Conservation (phyloP, 1,139 yeast genomes). For the Sugiyamaella pinicola region DNA sequence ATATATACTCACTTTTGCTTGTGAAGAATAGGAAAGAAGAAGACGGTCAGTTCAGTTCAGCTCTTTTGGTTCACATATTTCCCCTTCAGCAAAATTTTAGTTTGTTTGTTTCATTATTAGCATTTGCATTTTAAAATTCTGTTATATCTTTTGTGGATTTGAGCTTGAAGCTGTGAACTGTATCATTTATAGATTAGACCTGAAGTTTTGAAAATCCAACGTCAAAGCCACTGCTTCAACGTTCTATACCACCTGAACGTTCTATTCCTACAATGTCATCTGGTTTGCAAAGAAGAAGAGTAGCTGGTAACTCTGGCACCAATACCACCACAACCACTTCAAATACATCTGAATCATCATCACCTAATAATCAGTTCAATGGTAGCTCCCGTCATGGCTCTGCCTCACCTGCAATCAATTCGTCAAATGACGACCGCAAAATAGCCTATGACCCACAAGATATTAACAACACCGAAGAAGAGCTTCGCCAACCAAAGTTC, state of each 20-base stretch:
- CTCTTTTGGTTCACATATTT: neutral
- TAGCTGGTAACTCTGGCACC: conserved; percentile 34
- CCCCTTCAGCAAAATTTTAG: neutral
- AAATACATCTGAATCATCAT: conserved; percentile 7
- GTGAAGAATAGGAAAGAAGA: too few relatives aligned
- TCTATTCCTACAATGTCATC: conserved; percentile 23
- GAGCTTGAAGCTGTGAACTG: too few relatives aligned
- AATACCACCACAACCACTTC: conserved; percentile 7
- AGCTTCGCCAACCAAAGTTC: conserved; percentile 61
- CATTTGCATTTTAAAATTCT: conserved; percentile 5
- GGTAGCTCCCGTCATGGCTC: conserved; percentile 16
- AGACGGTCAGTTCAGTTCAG: too few relatives aligned
- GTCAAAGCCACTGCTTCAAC: too few relatives aligned
- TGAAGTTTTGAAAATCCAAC: too few relatives aligned
- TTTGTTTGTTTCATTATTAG: neutral
- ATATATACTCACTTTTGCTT: too few relatives aligned
- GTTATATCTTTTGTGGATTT: neutral
- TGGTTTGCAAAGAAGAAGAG: conserved; percentile 54
- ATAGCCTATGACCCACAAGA: conserved; percentile 85
- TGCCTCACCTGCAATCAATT: conserved; percentile 19
- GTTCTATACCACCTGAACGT: neutral
- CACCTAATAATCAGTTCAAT: conserved; percentile 16
- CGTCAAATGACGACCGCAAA: conserved; percentile 51
- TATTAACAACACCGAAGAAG: conserved; percentile 53
- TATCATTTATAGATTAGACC: too few relatives aligned